These are phyloP conservation scores for Plasmodium berghei DNA, from an alignment of 169 alveolate species.

Conservation along the genomic window DNA sequence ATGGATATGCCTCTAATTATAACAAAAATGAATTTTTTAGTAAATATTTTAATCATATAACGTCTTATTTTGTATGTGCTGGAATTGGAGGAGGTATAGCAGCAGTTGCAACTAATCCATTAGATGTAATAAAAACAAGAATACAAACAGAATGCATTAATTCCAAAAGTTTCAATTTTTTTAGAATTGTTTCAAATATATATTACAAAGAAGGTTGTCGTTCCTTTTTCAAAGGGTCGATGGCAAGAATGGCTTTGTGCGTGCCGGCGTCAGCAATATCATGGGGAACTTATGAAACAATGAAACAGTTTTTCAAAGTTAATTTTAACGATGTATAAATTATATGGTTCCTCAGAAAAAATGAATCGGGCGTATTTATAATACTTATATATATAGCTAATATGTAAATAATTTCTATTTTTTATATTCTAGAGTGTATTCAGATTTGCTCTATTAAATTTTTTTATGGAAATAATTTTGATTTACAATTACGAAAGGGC, in stretches of 20 bases:
- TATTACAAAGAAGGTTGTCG: conserved; percentile 88
- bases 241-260: conserved; percentile 91
- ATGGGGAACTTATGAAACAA: conserved; percentile 96
- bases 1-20: conserved; percentile 31
- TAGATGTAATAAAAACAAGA: conserved; percentile 97
- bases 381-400: not conserved
- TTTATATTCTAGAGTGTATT: too few relatives aligned
- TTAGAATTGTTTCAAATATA: conserved; percentile 80
- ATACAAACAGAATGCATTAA: conserved; percentile 93
- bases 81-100: conserved; percentile 98
- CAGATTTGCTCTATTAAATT: too few relatives aligned
- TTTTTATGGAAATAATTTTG: too few relatives aligned
- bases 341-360: too few relatives aligned
- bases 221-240: conserved; percentile 93
- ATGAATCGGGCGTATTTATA: not conserved
- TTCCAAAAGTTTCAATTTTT: conserved; percentile 78
- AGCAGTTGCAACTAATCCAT: conserved; percentile 95
- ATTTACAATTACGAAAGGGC: too few relatives aligned
- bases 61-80: conserved; percentile 88
- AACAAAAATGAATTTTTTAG: conserved; percentile 58
- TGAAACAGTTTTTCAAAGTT: conserved; percentile 83
- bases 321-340: conserved; percentile 45
- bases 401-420: too few relatives aligned
- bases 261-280: conserved; percentile 96
- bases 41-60: conserved; percentile 65